Base-by-base conservation (phyloP, 73 alveolate genomes). In the Paramecium tetraurelia region DNA sequence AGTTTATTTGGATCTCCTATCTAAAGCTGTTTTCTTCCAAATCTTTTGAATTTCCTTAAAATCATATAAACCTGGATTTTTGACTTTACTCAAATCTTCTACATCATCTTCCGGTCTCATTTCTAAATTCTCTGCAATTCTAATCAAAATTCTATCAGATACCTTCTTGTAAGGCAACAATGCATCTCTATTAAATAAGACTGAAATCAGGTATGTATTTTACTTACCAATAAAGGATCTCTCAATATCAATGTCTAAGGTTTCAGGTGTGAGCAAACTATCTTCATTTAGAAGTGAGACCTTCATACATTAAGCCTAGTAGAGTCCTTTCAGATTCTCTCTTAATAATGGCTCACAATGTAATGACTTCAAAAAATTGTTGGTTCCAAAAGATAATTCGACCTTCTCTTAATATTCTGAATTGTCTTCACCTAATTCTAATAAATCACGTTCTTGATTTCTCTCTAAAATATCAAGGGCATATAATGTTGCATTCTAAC, bases 91-190 rank as follows among this genome's bases (percentile, higher is more conserved):
- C 1, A 93, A 86, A n/a, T 59, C 77, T 33, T 92, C 95, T 57
- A 85, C 68, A 4, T 50, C 92, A 59, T 89, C 92, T 86, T 86
- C 92, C n/a, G 85, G 57, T n/a, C 90, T 77, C 58, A 86, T 92
- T 92, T 92, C 93, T 11, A 96, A 58, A 21, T 95, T 95, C 59
- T 96, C 96, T 6, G 97, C 99, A 50, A 95, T 94, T 93, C 96
- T 93, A 33, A 93, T 93, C 7, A 96, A 44, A 12, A 96, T 87
- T 89, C 99, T 93, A 92, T 93, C 96, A 5, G 97, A 92, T 6
- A 94, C 96, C n/a, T 68, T 71, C 18, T 89, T 84, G 75, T 93
- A 94, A 31, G 99, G 99, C 9, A 57, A 75, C 12, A 96, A 85
- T 22, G 96, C 85, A 44, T 96, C 96, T 11, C 69, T 92, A 7